Evolutionary conservation across 2,329 filamentous ascomycete species (phyloP), one percentile per base, ranked within the genome.

Genomic region (Talaromyces sp.): DNA sequence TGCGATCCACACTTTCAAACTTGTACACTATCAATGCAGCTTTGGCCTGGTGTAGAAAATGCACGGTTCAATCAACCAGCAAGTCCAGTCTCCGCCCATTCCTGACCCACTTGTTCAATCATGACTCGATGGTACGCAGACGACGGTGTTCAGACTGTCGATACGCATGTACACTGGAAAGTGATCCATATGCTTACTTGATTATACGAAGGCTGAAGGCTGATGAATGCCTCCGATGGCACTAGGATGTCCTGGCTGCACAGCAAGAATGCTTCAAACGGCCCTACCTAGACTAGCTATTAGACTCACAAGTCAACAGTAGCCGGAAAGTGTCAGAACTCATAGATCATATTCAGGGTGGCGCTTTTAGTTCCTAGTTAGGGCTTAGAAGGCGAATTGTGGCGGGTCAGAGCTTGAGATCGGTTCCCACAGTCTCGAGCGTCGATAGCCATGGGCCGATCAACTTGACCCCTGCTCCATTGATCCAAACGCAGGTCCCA

Each of bases 381-480:
- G 50, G 65, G 61, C 64, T 63, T 67, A 60, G 57, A 63, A 54
- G 64, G 27, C 25, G 33, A 67, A 61, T 58, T 61, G 61, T 64
- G 50, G 61, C 64, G 61, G 39, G 66, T 62, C n/a, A 66, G 62
- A 63, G 68, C 31, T 8, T 68, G 58, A 54, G 43, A 60, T 67
- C 67, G 52, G 45, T 64, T 66, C 62, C 60, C 65, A 64, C 62
- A 66, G 49, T 62, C 62, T 66, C 19, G 41, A 64, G 66, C 64
- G 66, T 64, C 66, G 68, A 63, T 67, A 64, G 60, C 54, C 37
- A 66, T 60, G 60, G 59, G 69, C 39, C 67, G 70, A 71, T 73
- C 70, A 69, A 57, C 59, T 59, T 67, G 65, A 66, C 67, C 67
- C 68, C 65, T 69, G 68, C 57, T 61, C 58, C 49, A 56, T 45